Base-by-base conservation (phyloP, 345 rosid genomes). In the Arabis hirsuta region DNA sequence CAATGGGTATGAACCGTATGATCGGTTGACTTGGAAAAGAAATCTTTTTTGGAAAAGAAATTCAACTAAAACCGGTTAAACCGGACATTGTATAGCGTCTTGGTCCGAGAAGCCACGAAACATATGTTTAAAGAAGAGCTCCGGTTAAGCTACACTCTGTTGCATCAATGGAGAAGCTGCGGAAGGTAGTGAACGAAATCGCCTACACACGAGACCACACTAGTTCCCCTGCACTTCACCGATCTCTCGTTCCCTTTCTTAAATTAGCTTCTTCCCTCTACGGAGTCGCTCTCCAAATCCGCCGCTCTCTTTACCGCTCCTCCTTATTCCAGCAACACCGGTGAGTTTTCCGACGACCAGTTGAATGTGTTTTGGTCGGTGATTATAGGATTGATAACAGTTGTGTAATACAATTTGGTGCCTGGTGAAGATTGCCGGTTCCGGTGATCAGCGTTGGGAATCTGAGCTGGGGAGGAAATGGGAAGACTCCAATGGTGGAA, bases 401-500 rank as follows among this genome's bases (percentile, higher is more conserved):
- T 27, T 34, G 5, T 55, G 73, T 39, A 9, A 16, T 38, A 12
- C 19, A 12, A 22, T 34, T 52, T 12, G 27, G 27, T 78, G n/a
- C 3, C 7, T 32, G 42, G 65, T 61, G 72, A 83, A 91, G 98
- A 79, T 72, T 90, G 74, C 90, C 90, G 0, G 83, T 92, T 73
- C 95, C 95, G 38, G 96, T 90, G 73, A 92, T 88, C 71, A 88
- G 98, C 64, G 92, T 90, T 11, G 98, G 96, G 64, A 92, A 92
- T 78, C 75, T 92, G 77, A 90, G 90, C 8, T 92, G 98, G 98
- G 96, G 96, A 79, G 96, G 95, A 58, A 88, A 85, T 57, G 96
- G 98, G 64, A 92, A 92, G 87, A 92, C 96, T n/a, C 95, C 98
- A 9, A 90, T 90, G 98, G 95, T 83, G 59, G 91, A 90, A 77